Conservation (phyloP, 2,329 filamentous ascomycete species). For the Colletotrichum sp. region DNA sequence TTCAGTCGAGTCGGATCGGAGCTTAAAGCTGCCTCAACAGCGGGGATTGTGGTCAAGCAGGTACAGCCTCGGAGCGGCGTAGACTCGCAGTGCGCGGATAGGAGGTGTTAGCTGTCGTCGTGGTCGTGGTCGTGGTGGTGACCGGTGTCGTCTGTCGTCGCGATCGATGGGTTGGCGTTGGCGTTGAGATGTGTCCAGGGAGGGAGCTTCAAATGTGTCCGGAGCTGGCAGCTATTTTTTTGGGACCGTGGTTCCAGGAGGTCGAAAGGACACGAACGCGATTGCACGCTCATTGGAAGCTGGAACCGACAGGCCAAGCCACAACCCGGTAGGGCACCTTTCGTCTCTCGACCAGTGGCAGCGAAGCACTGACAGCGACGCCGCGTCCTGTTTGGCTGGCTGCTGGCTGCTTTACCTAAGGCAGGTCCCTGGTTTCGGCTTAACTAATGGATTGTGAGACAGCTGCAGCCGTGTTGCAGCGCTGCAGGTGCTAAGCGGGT, state of each 20-base stretch:
- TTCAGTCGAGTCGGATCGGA: neutral
- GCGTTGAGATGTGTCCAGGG: neutral
- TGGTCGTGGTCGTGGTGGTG: neutral
- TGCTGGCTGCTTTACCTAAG: neutral
- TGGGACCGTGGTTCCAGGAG: neutral
- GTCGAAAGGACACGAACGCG: conserved; percentile 30
- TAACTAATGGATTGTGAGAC: neutral
- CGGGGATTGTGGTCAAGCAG: neutral
- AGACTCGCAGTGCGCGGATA: neutral
- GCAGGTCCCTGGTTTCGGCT: neutral
- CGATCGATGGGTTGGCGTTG: neutral
- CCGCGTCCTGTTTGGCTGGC: neutral
- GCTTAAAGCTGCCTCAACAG: conserved; percentile 18
- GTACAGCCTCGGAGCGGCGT: neutral
- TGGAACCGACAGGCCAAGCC: conserved; percentile 3
- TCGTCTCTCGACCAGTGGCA: neutral
- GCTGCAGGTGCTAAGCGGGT: neutral
- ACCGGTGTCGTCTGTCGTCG: neutral
- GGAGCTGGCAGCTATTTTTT: neutral
- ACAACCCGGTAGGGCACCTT: neutral
- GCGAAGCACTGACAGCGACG: neutral
- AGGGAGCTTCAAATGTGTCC: conserved; percentile 9
- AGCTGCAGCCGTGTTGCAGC: neutral
- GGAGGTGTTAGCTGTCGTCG: neutral
- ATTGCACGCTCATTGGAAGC: conserved; percentile 27